Evolutionary conservation across 2,329 filamentous ascomycete genomes (phyloP).

Genomic region (Pseudocercospora fuligena): DNA sequence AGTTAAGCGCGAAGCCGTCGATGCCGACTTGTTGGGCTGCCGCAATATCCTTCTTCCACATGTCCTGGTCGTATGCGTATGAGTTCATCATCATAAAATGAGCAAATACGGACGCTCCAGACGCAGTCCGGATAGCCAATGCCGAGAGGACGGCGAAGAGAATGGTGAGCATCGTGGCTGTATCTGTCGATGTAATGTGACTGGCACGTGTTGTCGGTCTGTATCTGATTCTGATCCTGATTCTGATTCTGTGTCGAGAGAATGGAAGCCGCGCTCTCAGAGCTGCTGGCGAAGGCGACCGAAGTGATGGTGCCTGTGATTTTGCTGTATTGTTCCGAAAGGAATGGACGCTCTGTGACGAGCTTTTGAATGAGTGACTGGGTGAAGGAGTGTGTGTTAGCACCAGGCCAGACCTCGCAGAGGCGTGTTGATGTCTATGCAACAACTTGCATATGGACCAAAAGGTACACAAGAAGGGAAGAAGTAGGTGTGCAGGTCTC

Average conservation of each 20-base stretch:
- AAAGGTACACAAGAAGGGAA: constrained; percentile 20
- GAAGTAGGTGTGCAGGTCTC: constrained; percentile 24
- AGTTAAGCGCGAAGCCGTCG: constrained; percentile 46
- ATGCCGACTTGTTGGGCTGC: constrained; percentile 42
- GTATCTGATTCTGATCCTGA: constrained; percentile 5
- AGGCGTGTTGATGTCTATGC: constrained; percentile 30
- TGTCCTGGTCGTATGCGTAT: constrained; percentile 40
- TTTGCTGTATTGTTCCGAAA: constrained; percentile 18
- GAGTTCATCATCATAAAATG: constrained; percentile 46
- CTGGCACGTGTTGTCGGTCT: constrained; percentile 3
- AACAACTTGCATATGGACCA: constrained; percentile 28
- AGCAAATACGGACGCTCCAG: constrained; percentile 41
- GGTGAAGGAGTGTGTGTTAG: constrained; percentile 34
- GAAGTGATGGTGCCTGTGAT: constrained; percentile 9
- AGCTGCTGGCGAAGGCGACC: constrained; percentile 19
- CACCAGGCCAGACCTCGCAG: constrained; percentile 38
- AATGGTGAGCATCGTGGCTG: constrained; percentile 23
- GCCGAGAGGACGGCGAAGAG: constrained; percentile 32
- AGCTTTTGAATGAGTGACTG: constrained; percentile 33
- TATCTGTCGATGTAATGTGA: constrained; percentile 5
- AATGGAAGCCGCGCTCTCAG: constrained; percentile 19
- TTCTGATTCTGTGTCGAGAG: constrained; percentile 9
- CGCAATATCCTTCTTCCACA: constrained; percentile 43
- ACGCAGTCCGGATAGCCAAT: constrained; percentile 32
- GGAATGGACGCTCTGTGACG: constrained; percentile 31